Evolutionary conservation across 2,329 filamentous ascomycete genomes (phyloP).

Genomic region (Microcyclospora tardicrescens): DNA sequence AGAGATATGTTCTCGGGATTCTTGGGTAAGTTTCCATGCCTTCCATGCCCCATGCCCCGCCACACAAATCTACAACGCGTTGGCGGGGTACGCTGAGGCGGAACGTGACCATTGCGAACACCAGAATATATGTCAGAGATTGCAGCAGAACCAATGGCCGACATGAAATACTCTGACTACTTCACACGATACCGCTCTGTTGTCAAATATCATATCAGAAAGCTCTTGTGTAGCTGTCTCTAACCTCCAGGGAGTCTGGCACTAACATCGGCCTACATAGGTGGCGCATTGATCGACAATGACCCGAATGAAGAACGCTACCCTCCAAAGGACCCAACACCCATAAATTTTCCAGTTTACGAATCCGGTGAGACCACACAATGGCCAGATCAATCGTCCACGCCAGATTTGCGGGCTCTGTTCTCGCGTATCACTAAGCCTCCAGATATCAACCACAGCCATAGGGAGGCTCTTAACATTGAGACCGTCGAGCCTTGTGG

Average conservation of each 20-base stretch:
- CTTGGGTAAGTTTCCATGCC: not conserved
- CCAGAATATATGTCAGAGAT: no score
- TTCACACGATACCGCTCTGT: no score
- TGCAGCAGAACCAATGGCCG: no score
- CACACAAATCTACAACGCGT: not conserved
- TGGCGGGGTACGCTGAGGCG: no score
- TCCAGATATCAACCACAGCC: conserved; percentile 27
- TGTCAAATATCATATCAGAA: no score
- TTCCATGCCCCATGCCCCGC: conserved; percentile 3
- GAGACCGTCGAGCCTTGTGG: conserved; percentile 24
- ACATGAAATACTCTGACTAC: no score
- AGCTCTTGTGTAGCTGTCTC: no score
- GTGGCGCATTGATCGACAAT: no score
- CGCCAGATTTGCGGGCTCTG: conserved; percentile 31
- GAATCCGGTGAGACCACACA: not conserved
- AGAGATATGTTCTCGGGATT: no score
- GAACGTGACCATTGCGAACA: no score
- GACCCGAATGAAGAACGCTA: conserved; percentile 19
- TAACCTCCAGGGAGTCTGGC: no score
- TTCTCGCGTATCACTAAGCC: conserved; percentile 30
- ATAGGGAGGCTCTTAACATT: conserved; percentile 31
- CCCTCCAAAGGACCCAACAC: conserved; percentile 15
- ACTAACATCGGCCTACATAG: no score
- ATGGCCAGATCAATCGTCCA: conserved; percentile 11
- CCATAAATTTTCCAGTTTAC: conserved; percentile 14